Evolutionary conservation across 1,284 basidiomycete genomes (phyloP).

Genomic region (Grifola frondosa): DNA sequence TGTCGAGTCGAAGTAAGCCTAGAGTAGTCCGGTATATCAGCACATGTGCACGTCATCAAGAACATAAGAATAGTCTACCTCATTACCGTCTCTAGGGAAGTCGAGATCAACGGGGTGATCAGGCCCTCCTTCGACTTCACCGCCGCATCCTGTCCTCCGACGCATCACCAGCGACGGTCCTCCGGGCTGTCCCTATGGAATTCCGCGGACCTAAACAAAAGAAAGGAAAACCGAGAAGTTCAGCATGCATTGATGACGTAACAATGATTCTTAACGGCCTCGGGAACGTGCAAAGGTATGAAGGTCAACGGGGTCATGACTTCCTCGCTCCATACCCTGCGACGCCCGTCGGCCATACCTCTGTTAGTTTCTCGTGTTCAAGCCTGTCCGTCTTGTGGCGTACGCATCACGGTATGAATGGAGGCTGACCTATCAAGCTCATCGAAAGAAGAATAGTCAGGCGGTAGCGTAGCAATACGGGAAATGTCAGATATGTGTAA

Average conservation of each 20-base stretch:
- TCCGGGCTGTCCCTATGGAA: too few species aligned
- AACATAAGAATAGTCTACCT: neutral
- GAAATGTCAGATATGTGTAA: too few species aligned
- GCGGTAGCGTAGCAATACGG: too few species aligned
- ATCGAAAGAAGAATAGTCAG: too few species aligned
- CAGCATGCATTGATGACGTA: neutral
- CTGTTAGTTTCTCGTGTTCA: neutral
- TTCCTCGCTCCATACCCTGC: slow-evolving; percentile 2
- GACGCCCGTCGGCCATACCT: slow-evolving; percentile 1
- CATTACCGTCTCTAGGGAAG: neutral
- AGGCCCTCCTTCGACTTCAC: slow-evolving; percentile 3
- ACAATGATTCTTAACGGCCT: neutral
- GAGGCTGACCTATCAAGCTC: too few species aligned
- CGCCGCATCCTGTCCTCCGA: neutral
- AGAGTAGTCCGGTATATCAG: neutral
- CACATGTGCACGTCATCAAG: neutral
- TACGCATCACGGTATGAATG: neutral
- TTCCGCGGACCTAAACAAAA: too few species aligned
- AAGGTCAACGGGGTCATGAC: slow-evolving; percentile 6
- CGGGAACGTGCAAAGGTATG: neutral
- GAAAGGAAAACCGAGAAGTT: neutral
- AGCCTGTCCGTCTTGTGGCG: neutral
- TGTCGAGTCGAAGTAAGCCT: too few species aligned
- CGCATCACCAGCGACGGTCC: neutral
- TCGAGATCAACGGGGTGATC: slow-evolving; percentile 3